phyloP scores from a whole-genome alignment of 2,329 filamentous ascomycete genomes.

The Fusarium abutilonis region DNA sequence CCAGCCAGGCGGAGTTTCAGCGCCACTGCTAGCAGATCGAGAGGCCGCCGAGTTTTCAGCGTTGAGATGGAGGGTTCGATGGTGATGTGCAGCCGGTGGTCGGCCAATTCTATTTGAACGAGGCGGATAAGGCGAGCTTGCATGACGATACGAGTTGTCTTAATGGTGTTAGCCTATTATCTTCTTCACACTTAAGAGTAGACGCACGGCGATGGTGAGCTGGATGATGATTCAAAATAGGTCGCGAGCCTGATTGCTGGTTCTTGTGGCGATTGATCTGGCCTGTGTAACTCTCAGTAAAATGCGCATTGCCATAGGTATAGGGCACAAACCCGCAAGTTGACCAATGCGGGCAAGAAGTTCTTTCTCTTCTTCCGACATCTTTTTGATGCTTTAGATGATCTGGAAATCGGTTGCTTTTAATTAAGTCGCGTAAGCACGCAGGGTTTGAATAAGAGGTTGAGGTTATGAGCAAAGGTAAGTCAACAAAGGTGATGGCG shows the following conservation, averaged over 20 bases:
- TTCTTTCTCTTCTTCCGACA: slow-evolving; percentile 63
- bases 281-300: slow-evolving; percentile 58
- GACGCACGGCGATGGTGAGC: slow-evolving; percentile 52
- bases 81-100: slow-evolving; percentile 52
- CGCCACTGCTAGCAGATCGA: slow-evolving; percentile 50
- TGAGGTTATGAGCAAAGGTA: slow-evolving; percentile 5
- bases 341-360: slow-evolving; percentile 64
- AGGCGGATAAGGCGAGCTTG: slow-evolving; percentile 48
- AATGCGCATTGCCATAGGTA: slow-evolving; percentile 17
- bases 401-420: not conserved
- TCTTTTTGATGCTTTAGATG: slow-evolving; percentile 31
- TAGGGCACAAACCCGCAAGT: slow-evolving; percentile 56
- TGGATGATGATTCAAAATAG: slow-evolving; percentile 44
- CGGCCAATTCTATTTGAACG: slow-evolving; percentile 52
- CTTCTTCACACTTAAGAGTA: not conserved
- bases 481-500: slow-evolving; percentile 10
- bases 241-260: slow-evolving; percentile 59
- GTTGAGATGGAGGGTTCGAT: slow-evolving; percentile 73
- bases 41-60: slow-evolving; percentile 50
- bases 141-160: slow-evolving; percentile 50
- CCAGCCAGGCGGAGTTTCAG: slow-evolving; percentile 60
- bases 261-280: slow-evolving; percentile 85
- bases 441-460: slow-evolving; percentile 8
- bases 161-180: slow-evolving; percentile 14
- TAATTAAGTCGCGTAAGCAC: not conserved